Percentiles rank a stretch among this genome's conserved stretches.
phyloP scores from a whole-genome alignment of 441 rosid species.

The Adansonia gregorii region DNA sequence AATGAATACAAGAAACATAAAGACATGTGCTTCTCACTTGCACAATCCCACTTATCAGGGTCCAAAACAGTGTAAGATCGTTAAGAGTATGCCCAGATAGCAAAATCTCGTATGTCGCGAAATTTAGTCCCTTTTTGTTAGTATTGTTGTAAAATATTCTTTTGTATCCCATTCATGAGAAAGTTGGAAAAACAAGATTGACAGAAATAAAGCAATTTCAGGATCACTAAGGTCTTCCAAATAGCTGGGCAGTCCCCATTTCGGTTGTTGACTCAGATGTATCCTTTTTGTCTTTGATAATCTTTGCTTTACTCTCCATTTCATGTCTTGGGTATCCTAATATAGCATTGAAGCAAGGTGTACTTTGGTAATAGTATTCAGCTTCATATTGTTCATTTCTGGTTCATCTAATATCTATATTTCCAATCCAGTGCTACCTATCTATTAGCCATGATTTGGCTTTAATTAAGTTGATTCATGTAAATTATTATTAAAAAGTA shows the following conservation, averaged over 20 bases:
- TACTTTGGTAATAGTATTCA: neutral
- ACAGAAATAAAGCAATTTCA: conserved; percentile 7
- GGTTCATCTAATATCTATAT: neutral
- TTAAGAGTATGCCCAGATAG: neutral
- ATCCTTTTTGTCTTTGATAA: neutral
- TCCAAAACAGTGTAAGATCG: conserved; percentile 28
- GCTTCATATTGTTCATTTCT: neutral
- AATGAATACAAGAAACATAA: conserved; percentile 82
- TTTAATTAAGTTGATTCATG: too few species aligned
- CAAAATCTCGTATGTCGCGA: conserved; percentile 21
- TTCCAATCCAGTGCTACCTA: too few species aligned
- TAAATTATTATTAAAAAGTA: too few species aligned
- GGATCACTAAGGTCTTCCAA: neutral
- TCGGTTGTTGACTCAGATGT: neutral
- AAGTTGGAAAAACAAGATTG: conserved; percentile 12
- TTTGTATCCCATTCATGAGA: conserved; percentile 26
- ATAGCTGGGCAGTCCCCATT: neutral
- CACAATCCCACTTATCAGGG: conserved; percentile 54
- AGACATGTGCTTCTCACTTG: conserved; percentile 53
- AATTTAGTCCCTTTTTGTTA: neutral
- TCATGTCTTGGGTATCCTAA: neutral
- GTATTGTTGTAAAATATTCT: conserved; percentile 32
- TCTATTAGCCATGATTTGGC: too few species aligned
- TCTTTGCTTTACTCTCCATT: neutral
- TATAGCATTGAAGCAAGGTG: neutral